Base-by-base conservation (phyloP, 768 basidiomycete species). In the Gyrodon lividus region DNA sequence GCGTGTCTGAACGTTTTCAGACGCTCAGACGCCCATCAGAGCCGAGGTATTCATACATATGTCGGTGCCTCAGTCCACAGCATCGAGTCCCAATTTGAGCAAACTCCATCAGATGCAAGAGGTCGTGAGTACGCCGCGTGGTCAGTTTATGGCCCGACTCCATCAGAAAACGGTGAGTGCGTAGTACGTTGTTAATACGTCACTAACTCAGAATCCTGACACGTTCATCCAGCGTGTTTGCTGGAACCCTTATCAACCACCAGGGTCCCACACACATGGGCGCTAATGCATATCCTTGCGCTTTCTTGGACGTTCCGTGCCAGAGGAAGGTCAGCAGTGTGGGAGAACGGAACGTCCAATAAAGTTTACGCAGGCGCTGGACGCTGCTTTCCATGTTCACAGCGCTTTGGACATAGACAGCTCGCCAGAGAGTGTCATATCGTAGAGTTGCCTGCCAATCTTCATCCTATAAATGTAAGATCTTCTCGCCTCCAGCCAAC, bases 401-500 rank as follows among this genome's bases (percentile, higher is more conserved):
- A 6, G 39, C 22, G 41, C 24, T 13, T n/a, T 5, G 12, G 19
- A 4, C 40, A 28, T 17, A 26, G n/a, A 23, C 30, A 14, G 31
- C 28, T 33, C 49, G 12, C 24, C 24, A 28, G 44, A 13, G 10
- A 26, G 17, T 24, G 42, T 30, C 48, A 19, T 31, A 28, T 14
- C 34, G n/a, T 12, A 35, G 31, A 14, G 30, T 23, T 42, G 10
- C 45, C 5, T n/a, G 20, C 17, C 42, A 33, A 37, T 26, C 31
- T 35, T 24, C 30, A 12, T 49, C 38, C 23, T 61, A 64, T 64
- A 64, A 64, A 63, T 57, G 40, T 57, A 40, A 43, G 22, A 43
- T 12, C 20, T 38, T 38, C 20, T 20, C 28, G 17, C 26, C 20
- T n/a, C n/a, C 53, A 59, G 23, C 30, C 50, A 10, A 33, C 40